Evolutionary conservation across 495 filamentous ascomycete species (phyloP).

Genomic region (Podospora australis): DNA sequence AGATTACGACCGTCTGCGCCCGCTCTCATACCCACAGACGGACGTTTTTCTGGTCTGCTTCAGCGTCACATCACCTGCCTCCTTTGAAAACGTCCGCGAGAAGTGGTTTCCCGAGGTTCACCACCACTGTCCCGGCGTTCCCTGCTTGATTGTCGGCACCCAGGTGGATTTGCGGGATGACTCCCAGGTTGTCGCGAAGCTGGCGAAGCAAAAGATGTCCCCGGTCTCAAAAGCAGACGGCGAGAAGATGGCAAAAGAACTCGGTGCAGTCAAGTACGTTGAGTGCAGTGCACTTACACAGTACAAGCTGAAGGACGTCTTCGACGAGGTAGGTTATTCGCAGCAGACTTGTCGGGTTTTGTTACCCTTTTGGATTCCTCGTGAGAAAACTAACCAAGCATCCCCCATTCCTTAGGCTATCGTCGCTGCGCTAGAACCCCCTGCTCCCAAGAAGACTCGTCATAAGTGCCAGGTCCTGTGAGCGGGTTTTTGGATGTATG

Average conservation of each 20-base stretch:
- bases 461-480: conserved; percentile 49
- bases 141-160: conserved; percentile 95
- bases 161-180: conserved; percentile 96
- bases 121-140: conserved; percentile 96
- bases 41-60: conserved; percentile 99
- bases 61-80: conserved; percentile 96
- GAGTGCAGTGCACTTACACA: conserved; percentile 97
- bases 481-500: conserved; percentile 7
- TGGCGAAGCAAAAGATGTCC: conserved; percentile 89
- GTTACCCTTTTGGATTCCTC: not conserved
- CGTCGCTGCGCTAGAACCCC: conserved; percentile 83
- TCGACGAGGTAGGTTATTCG: conserved; percentile 76
- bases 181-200: conserved; percentile 77
- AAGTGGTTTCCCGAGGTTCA: conserved; percentile 99
- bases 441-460: conserved; percentile 59
- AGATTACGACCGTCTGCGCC: conserved; percentile 96
- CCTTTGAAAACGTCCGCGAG: conserved; percentile 97
- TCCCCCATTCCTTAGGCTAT: conserved; percentile 66
- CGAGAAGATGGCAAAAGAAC: conserved; percentile 90
- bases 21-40: conserved; percentile 95
- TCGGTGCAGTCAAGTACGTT: conserved; percentile 96
- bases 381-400: not conserved
- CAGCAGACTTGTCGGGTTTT: not conserved
- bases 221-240: conserved; percentile 89
- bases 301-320: conserved; percentile 98